These are phyloP conservation scores for Ophiocordyceps australis DNA, from an alignment of 2,329 filamentous ascomycete species.

Conservation along the genomic window DNA sequence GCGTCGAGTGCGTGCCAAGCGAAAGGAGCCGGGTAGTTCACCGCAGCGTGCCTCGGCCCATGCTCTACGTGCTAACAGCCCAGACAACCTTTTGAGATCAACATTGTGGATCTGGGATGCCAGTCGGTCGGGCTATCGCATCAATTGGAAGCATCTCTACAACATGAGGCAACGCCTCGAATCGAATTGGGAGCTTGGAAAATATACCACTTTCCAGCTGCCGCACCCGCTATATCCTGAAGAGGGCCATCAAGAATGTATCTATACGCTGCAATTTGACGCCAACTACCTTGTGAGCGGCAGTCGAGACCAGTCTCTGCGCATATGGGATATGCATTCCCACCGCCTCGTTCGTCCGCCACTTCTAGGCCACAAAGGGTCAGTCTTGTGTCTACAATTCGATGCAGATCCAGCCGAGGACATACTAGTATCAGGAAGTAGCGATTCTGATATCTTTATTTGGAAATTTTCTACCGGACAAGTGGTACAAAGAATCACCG, in stretches of 20 bases:
- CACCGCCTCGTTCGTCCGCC: slow-evolving; percentile 60
- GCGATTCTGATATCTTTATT: slow-evolving; percentile 75
- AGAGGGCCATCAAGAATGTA: slow-evolving; percentile 80
- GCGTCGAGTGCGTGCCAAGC: slow-evolving; percentile 11
- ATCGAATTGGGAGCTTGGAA: slow-evolving; percentile 76
- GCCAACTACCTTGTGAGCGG: slow-evolving; percentile 80
- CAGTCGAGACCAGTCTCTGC: slow-evolving; percentile 72
- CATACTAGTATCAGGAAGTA: slow-evolving; percentile 87
- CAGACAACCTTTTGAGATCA: slow-evolving; percentile 19
- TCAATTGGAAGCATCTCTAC: slow-evolving; percentile 92
- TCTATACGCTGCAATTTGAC: slow-evolving; percentile 87
- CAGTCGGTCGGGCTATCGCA: slow-evolving; percentile 31
- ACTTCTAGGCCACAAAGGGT: slow-evolving; percentile 60
- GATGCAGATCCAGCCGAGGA: slow-evolving; percentile 78
- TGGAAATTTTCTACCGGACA: slow-evolving; percentile 89
- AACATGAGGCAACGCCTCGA: slow-evolving; percentile 72
- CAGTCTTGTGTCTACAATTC: slow-evolving; percentile 88
- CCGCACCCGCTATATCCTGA: slow-evolving; percentile 65
- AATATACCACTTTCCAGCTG: slow-evolving; percentile 73
- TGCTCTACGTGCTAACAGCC: slow-evolving; percentile 9
- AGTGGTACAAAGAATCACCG: slow-evolving; percentile 54
- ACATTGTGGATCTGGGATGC: slow-evolving; percentile 32
- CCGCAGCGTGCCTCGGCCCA: slow-evolving; percentile 13
- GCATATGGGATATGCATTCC: slow-evolving; percentile 79
- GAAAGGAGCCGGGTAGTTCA: slow-evolving; percentile 16